phyloP scores from a whole-genome alignment of 495 filamentous ascomycete genomes.

The Xylaria longipes region DNA sequence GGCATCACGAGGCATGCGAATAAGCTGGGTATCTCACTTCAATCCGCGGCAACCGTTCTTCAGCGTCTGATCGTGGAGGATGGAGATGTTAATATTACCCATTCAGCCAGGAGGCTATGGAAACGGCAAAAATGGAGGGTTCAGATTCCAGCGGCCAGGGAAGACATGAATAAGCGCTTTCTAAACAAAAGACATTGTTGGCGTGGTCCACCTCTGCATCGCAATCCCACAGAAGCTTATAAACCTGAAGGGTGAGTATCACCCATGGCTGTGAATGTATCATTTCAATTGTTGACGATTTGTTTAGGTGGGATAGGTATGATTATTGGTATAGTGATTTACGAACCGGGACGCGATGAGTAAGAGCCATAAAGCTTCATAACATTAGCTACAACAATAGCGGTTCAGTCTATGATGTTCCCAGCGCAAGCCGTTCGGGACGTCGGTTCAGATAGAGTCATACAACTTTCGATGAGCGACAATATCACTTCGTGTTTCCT shows the following conservation, averaged over 20 bases:
- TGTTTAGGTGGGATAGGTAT: neutral
- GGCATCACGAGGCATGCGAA: neutral
- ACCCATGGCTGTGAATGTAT: neutral
- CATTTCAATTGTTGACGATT: neutral
- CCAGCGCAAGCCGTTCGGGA: neutral
- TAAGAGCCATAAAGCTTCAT: neutral
- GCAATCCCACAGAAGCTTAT: neutral
- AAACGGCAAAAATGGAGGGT: neutral
- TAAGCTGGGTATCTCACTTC: conserved; percentile 1
- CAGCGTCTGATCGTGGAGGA: neutral
- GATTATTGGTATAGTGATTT: neutral
- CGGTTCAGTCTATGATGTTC: neutral
- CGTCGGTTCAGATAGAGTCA: neutral
- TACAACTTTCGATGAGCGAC: neutral
- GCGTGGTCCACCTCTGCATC: neutral
- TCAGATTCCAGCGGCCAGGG: neutral
- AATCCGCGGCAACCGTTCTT: neutral
- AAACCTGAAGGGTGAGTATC: neutral
- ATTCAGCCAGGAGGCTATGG: neutral
- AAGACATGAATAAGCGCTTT: neutral
- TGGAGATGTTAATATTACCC: neutral
- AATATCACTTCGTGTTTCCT: neutral
- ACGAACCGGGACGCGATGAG: no score
- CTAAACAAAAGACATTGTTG: neutral
- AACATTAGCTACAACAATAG: neutral